Evolutionary conservation across 2,329 filamentous ascomycete species (phyloP).

Genomic region (Phaeoacremonium minimum): DNA sequence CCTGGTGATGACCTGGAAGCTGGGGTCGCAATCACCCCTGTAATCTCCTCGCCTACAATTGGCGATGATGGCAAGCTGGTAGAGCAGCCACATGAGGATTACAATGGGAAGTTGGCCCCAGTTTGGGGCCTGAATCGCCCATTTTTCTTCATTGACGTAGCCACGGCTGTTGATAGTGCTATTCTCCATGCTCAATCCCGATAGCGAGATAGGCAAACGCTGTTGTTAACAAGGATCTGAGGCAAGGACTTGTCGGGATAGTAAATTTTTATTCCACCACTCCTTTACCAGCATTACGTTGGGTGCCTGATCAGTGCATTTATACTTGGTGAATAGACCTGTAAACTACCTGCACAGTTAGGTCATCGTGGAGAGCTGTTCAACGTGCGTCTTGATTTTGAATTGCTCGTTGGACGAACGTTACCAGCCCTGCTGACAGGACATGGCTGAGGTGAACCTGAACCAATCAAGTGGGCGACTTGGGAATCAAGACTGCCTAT

Average conservation of each 20-base stretch:
- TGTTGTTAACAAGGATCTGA: too few species aligned
- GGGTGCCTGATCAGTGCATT: too few species aligned
- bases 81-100: constrained; percentile 20
- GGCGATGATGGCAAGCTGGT: constrained; percentile 17
- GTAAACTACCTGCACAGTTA: too few species aligned
- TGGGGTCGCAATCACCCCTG: constrained; percentile 3
- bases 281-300: too few species aligned
- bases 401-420: too few species aligned
- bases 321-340: too few species aligned
- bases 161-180: constrained; percentile 81
- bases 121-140: constrained; percentile 86
- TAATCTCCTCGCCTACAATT: not conserved
- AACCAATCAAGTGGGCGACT: not conserved
- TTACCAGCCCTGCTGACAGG: too few species aligned
- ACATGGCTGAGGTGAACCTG: not conserved
- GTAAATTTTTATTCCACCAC: too few species aligned
- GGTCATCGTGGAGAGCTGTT: too few species aligned
- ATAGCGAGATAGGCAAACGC: too few species aligned
- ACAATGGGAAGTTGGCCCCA: constrained; percentile 41
- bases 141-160: constrained; percentile 90
- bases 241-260: too few species aligned
- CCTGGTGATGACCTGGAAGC: constrained; percentile 5
- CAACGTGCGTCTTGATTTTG: too few species aligned
- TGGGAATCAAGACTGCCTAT: not conserved
- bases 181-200: constrained; percentile 70